Base-by-base conservation (phyloP, 2,329 filamentous ascomycete genomes). In the Tolypocladium ophioglossoides region DNA sequence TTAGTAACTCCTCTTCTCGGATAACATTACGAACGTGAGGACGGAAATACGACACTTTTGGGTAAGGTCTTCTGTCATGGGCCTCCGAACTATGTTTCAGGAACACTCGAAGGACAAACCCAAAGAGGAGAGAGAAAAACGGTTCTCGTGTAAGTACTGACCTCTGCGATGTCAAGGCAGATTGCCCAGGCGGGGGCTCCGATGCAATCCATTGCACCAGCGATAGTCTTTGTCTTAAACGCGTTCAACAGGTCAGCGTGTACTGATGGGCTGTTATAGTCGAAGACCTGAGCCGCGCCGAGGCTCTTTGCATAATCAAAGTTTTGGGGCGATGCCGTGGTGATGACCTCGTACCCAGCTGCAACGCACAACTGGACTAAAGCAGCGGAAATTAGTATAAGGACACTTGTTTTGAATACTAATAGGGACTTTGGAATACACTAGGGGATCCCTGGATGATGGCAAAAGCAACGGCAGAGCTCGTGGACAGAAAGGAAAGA, bases 321-420 rank as follows among this genome's bases (percentile, higher is more conserved):
- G 59, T 79, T 78, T 44, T 64, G 68, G 14, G 66, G 59, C 0
- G 72, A 74, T 0, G 69, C 68, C 0, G 73, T 76, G 0, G 72
- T 63, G 41, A 78, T 59, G 12, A 79, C 75, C 16, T 73, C 64
- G 55, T 73, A 76, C 0, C 76, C 76, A 0, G 72, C 69, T 0
- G 68, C 70, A 7, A 66, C 62, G 1, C 71, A 70, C 0, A 79
- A 64, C 56, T 79, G 77, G 12, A 78, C 71, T 1, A 72, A 73
- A 46, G 70, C 72, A 27, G 9, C 20, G 10, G 14, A 1, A 12
- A 12, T 44, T 44, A 44, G 20, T 27, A 24, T 24, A 9, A 16
- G 18, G 11, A 2, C 6, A 14, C 1, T 12, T 27, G 4, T 22
- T 12, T 24, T 3, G 4, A 12, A 3, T 7, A 5, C 5, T 5